These are phyloP conservation scores for Tylopilus vinaceipallidus DNA, from an alignment of 768 basidiomycete species.

Conservation along the genomic window DNA sequence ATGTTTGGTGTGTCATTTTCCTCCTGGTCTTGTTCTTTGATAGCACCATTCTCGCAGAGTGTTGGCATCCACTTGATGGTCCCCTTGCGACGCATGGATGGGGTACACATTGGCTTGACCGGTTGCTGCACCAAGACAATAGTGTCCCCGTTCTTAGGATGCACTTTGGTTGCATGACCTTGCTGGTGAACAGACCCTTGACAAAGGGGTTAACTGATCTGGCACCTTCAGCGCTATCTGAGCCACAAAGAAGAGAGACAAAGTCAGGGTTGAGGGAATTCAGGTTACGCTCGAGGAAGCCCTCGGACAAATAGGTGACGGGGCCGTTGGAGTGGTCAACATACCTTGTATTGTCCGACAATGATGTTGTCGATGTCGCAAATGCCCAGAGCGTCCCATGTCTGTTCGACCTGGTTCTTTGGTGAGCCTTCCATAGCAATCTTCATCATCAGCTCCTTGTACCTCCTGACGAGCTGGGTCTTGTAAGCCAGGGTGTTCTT, in stretches of 20 bases:
- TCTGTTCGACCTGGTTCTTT: constrained; percentile 59
- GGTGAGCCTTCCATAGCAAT: constrained; percentile 59
- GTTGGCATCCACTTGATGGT: constrained; percentile 53
- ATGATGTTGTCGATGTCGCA: constrained; percentile 79
- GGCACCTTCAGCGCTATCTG: constrained; percentile 50
- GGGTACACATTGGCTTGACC: constrained; percentile 90
- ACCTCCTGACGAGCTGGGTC: constrained; percentile 90
- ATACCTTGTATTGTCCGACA: constrained; percentile 80
- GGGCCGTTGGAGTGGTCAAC: constrained; percentile 88
- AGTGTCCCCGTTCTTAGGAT: constrained; percentile 91
- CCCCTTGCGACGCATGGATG: constrained; percentile 81
- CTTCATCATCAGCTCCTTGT: constrained; percentile 60
- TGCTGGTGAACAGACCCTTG: constrained; percentile 82
- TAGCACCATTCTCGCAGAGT: constrained; percentile 30
- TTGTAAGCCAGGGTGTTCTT: constrained; percentile 86
- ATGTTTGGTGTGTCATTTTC: constrained; percentile 38
- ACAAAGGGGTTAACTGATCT: constrained; percentile 92
- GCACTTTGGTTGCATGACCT: constrained; percentile 90
- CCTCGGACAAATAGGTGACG: constrained; percentile 85
- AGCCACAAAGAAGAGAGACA: constrained; percentile 81
- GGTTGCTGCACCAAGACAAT: constrained; percentile 93
- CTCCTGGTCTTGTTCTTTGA: constrained; percentile 50
- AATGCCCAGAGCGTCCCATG: constrained; percentile 53
- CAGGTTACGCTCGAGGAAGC: constrained; percentile 83
- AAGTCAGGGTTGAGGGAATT: constrained; percentile 92